Evolutionary conservation across 225 moss, liverwort and hornwort species (phyloP), one percentile per base, ranked within the genome.

Genomic region (Physcomitrellopsis africana): DNA sequence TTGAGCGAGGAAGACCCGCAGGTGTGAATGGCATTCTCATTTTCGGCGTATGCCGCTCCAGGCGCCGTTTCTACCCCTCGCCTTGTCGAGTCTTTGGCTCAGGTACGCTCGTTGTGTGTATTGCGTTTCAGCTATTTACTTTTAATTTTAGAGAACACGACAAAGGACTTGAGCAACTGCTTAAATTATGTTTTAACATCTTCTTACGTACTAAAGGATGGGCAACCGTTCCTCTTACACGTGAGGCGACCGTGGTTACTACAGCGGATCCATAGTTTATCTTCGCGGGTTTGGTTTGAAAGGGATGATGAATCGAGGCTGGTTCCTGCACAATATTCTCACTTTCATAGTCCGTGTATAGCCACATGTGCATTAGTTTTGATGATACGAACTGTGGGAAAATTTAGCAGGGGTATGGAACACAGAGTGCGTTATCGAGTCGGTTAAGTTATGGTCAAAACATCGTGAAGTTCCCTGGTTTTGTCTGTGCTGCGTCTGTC

Each of bases 21-120:
- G 76, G 49, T 76, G 84, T 84, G 86, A 79, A 87, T 87, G 86
- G 86, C 86, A 79, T 27, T 84, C 78, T 61, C 81, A 57, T 7
- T 62, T 8, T 67, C 73, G 73, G 73, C 79, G 66, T 76, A 27
- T 81, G 84, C 70, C 74, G 76, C 56, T 68, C 29, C 69, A 42
- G 77, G 79, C 79, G 73, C 77, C 57, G 45, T 68, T 67, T 72
- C 73, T 51, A 66, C 78, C 19, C 8, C 72, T 76, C 20, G 68
- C 54, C 60, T 73, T 18, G 58, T 67, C 11, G 70, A 86, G 29
- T 26, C 73, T 19, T 70, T 70, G 51, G 48, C 68, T 65, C 81
- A 74, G 87, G 87, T 84, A 61, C 23, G 3, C 15, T 42, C 22
- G 37, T 37, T 2, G 4, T 1, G 0, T 29, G 1, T 29, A 2